Evolutionary conservation across 352 stramenopile species (phyloP).

Genomic region (Phytophthora agathidicida): DNA sequence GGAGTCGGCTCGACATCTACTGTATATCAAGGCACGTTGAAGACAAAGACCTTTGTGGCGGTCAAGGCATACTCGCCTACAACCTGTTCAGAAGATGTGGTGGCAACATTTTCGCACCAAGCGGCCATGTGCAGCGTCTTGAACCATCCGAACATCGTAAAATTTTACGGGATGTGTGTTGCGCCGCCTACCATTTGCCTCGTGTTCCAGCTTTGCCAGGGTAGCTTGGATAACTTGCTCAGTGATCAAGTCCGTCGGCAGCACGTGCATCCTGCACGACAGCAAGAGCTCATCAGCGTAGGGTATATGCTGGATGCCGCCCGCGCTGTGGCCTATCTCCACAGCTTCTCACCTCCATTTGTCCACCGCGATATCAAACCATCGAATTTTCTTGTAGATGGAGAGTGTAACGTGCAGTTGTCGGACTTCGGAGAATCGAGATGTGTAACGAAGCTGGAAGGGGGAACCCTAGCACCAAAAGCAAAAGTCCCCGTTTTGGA

Average conservation of each 20-base stretch:
- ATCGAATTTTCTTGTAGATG: conserved; percentile 53
- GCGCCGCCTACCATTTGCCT: conserved; percentile 51
- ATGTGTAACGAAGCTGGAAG: conserved; percentile 15
- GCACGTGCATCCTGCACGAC: conserved; percentile 16
- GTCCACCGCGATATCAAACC: conserved; percentile 55
- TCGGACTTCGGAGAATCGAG: conserved; percentile 49
- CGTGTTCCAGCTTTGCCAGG: conserved; percentile 45
- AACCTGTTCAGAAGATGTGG: conserved; percentile 34
- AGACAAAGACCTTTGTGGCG: conserved; percentile 43
- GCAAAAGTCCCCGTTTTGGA: conserved; percentile 15
- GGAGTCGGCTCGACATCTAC: conserved; percentile 33
- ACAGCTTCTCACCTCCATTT: conserved; percentile 53
- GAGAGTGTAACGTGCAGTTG: conserved; percentile 38
- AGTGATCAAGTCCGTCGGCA: conserved; percentile 20
- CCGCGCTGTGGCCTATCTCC: conserved; percentile 53
- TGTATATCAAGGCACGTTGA: conserved; percentile 42
- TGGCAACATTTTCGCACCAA: conserved; percentile 51
- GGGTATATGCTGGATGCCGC: conserved; percentile 54
- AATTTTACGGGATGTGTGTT: conserved; percentile 51
- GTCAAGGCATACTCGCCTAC: conserved; percentile 54
- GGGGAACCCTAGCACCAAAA: neutral
- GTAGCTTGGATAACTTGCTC: conserved; percentile 32
- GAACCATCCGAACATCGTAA: conserved; percentile 48
- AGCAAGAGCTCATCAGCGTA: conserved; percentile 45
- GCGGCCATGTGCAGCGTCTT: conserved; percentile 40